Base-by-base conservation (phyloP, 139 green algal genomes). In the Medakamo hakoo region DNA sequence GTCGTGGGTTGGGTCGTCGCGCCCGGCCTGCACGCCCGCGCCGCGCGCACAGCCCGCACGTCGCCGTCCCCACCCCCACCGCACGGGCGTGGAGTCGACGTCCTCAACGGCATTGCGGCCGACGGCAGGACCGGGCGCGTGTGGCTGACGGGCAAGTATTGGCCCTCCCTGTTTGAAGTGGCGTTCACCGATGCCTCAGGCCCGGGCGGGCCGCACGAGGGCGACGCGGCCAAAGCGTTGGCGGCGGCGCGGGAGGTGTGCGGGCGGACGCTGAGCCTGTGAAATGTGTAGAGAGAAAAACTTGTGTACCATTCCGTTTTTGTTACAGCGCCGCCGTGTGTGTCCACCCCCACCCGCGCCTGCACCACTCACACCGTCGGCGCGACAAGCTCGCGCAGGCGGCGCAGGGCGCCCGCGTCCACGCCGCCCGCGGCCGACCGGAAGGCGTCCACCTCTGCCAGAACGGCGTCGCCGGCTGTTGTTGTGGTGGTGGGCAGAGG, bases 81-180 rank as follows among this genome's bases (percentile, higher is more conserved):
- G 26, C 69, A 69, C 68, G 14, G 31, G 31, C 2, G 59, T 1
- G 18, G 16, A 28, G 79, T 90, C 68, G 83, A 93, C 57, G 83
- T 93, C 26, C 59, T 93, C 5, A 90, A 93, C 64, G 40, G 84
- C 30, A 90, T 93, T 29, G 85, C 85, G 0, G 89, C 72, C 55
- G 85, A 93, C 70, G 19, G 58, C 4, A 16, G 28, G 20, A 63
- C 48, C 0, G 65, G 73, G 68, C 71, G 82, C 5, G 16, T 93
- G 5, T 90, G 87, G 59, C 66, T 93, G 16, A 93, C 85, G 1
- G 85, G 85, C 58, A 91, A 93, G 71, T 72, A 81, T 27, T 93
- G 85, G 85, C 75, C 80, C 1, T 57, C 59, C 9, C 57, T 78
- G 29, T 93, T 82, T 69, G 74, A 90, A 21, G 40, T 52, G 40